These are phyloP conservation scores for Aspergillus flavus DNA, from an alignment of 2,329 filamentous ascomycete genomes.

Conservation along the genomic window DNA sequence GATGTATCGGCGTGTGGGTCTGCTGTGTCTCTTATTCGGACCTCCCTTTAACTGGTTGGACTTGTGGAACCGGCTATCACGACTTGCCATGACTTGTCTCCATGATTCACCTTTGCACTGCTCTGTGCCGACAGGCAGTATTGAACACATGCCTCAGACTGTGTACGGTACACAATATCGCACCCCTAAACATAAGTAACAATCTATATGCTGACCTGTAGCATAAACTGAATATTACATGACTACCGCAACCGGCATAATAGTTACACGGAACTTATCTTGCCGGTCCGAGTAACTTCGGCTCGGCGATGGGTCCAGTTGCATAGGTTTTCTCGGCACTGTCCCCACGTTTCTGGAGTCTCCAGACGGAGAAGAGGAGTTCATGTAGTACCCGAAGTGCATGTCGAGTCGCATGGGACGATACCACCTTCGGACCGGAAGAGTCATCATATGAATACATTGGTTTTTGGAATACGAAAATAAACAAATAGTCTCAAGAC, in stretches of 20 bases:
- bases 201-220: neutral
- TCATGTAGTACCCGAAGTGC: neutral
- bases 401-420: neutral
- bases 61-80: neutral
- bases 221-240: neutral
- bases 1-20: neutral
- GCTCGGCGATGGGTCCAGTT: neutral
- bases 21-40: neutral
- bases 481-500: neutral
- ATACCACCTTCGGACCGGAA: neutral
- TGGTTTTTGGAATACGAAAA: neutral
- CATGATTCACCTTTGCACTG: neutral
- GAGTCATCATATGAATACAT: neutral
- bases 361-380: neutral
- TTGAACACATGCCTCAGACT: too few species aligned
- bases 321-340: neutral
- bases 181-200: neutral
- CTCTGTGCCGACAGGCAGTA: too few species aligned
- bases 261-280: neutral
- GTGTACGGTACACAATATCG: neutral
- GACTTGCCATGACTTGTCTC: neutral
- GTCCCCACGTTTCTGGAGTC: neutral
- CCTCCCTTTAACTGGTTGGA: neutral
- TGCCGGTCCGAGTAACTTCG: neutral
- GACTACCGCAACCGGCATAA: neutral